Percentiles rank a stretch among this genome's conserved stretches.
phyloP scores from a whole-genome alignment of 352 stramenopile genomes.

The Globisporangium cederbergense region DNA sequence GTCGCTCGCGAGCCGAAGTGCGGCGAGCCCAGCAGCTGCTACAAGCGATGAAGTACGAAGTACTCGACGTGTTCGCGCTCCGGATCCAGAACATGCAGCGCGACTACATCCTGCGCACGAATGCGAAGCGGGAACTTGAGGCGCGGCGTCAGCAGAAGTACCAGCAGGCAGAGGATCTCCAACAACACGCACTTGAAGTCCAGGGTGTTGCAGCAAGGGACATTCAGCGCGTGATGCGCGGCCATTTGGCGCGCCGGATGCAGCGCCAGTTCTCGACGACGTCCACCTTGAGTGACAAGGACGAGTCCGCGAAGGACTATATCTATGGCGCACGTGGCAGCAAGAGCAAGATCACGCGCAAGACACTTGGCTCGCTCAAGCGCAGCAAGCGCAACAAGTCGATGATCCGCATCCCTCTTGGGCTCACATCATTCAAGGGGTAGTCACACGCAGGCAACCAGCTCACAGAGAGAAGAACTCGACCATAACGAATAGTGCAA shows the following conservation, averaged over 20 bases:
- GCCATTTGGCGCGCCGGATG: slow-evolving; percentile 28
- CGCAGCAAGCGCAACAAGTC: slow-evolving; percentile 43
- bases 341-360: slow-evolving; percentile 16
- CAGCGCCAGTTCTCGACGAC: slow-evolving; percentile 33
- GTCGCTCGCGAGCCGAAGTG: slow-evolving; percentile 34
- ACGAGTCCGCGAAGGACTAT: slow-evolving; percentile 25
- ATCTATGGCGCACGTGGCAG: slow-evolving; percentile 15
- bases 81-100: slow-evolving; percentile 39
- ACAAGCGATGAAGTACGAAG: slow-evolving; percentile 24
- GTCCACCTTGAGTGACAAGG: slow-evolving; percentile 28
- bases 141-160: slow-evolving; percentile 21
- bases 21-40: slow-evolving; percentile 41
- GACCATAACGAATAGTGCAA: neutral
- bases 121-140: slow-evolving; percentile 31
- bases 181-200: slow-evolving; percentile 14
- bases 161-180: slow-evolving; percentile 21
- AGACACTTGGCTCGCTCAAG: slow-evolving; percentile 24
- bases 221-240: slow-evolving; percentile 47
- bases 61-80: slow-evolving; percentile 31
- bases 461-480: slow-evolving; percentile 1
- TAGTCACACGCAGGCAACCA: neutral
- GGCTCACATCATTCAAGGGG: neutral
- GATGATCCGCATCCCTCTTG: slow-evolving; percentile 23
- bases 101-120: slow-evolving; percentile 27
- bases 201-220: slow-evolving; percentile 28